These are phyloP conservation scores for Aspergillus sergii DNA, from an alignment of 2,329 filamentous ascomycete species.

Conservation along the genomic window DNA sequence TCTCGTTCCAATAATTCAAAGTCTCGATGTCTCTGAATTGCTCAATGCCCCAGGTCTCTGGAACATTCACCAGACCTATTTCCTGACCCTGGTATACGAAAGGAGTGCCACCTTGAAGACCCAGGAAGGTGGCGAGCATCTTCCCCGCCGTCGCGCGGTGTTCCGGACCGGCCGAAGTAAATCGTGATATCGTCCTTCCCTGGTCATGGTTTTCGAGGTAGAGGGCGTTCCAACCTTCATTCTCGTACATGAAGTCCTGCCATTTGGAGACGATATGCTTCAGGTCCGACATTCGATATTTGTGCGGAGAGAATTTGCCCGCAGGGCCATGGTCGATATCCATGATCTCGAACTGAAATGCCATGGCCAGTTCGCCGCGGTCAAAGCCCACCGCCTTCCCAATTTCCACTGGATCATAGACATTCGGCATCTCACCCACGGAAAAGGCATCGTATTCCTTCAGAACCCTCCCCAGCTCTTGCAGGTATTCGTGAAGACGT, in stretches of 20 bases:
- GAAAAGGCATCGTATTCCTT: constrained; percentile 60
- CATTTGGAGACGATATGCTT: neutral
- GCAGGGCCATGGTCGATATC: constrained; percentile 56
- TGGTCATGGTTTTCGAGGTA: neutral
- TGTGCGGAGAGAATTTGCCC: constrained; percentile 56
- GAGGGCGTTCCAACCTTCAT: neutral
- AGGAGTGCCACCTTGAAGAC: neutral
- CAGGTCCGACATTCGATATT: constrained; percentile 58
- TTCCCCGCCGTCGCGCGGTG: neutral
- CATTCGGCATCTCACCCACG: constrained; percentile 61
- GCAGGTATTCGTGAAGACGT: constrained; percentile 13
- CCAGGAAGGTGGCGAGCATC: neutral
- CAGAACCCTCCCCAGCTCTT: constrained; percentile 55
- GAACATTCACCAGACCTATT: neutral
- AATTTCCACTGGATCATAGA: constrained; percentile 50
- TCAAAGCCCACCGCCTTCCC: constrained; percentile 57
- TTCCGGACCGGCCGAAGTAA: neutral
- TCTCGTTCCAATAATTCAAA: neutral
- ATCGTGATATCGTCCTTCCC: neutral
- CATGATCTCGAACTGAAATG: constrained; percentile 69
- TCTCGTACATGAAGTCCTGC: neutral
- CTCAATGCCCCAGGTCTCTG: neutral
- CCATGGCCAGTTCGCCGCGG: constrained; percentile 66
- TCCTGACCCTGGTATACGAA: neutral
- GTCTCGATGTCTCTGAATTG: neutral